These are phyloP conservation scores for Blakeslea trispora DNA, from an alignment of 371 early-diverging fungal genomes.

Conservation along the genomic window DNA sequence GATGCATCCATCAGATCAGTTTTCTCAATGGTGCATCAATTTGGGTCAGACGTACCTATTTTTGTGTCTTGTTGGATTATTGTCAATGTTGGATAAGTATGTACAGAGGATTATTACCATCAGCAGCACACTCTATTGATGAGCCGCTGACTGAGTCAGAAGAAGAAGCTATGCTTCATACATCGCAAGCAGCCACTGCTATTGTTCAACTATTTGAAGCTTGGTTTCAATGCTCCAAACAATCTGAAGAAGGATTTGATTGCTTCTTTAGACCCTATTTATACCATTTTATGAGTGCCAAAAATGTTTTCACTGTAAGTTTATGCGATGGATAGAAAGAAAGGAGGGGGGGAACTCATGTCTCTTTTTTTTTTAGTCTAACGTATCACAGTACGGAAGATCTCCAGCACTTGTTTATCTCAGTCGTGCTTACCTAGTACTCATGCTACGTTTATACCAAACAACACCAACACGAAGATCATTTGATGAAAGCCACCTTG, in stretches of 20 bases:
- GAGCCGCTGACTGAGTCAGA: slow-evolving; percentile 6
- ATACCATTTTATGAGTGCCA: slow-evolving; percentile 39
- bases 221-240: slow-evolving; percentile 28
- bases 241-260: slow-evolving; percentile 33
- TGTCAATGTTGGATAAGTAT: slow-evolving; percentile 36
- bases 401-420: slow-evolving; percentile 21
- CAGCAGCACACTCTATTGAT: slow-evolving; percentile 3
- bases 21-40: slow-evolving; percentile 10
- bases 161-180: slow-evolving; percentile 23
- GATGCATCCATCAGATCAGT: not conserved
- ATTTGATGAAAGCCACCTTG: slow-evolving; percentile 35
- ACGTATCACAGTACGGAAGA: slow-evolving; percentile 23
- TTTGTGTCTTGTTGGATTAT: slow-evolving; percentile 34
- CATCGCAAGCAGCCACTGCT: slow-evolving; percentile 36
- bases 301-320: slow-evolving; percentile 33
- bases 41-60: slow-evolving; percentile 28
- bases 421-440: slow-evolving; percentile 24
- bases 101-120: slow-evolving; percentile 21
- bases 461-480: slow-evolving; percentile 35
- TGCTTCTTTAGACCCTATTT: slow-evolving; percentile 47
- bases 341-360: not conserved
- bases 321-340: not conserved
- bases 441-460: slow-evolving; percentile 31
- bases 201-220: slow-evolving; percentile 26
- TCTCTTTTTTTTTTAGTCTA: slow-evolving; percentile 12